Conservation (phyloP, 2,329 filamentous ascomycete genomes). For the Fusarium sp. region DNA sequence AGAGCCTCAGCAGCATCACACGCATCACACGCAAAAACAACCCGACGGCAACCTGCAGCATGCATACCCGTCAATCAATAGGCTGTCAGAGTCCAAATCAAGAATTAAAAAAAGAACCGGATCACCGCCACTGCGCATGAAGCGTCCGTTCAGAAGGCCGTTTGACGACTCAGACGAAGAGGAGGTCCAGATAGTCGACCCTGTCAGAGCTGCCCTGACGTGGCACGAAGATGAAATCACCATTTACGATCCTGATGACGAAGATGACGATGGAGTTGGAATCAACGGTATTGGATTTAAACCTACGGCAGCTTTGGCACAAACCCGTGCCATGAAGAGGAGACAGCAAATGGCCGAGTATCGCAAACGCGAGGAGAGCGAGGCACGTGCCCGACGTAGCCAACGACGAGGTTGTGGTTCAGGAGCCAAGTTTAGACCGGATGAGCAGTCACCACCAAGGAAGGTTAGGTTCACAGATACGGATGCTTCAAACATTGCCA, state of each 20-base stretch:
- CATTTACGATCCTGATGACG: constrained; percentile 73
- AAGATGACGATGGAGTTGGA: constrained; percentile 75
- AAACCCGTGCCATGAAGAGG: constrained; percentile 68
- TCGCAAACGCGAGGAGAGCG: constrained; percentile 70
- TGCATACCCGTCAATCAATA: constrained; percentile 57
- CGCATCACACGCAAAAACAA: constrained; percentile 28
- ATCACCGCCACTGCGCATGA: constrained; percentile 57
- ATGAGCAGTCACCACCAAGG: constrained; percentile 42
- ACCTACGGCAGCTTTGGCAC: constrained; percentile 72
- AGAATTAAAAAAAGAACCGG: constrained; percentile 54
- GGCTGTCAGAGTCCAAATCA: constrained; percentile 56
- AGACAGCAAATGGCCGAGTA: constrained; percentile 74
- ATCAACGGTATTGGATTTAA: constrained; percentile 78
- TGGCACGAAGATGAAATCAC: constrained; percentile 79
- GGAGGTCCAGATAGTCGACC: constrained; percentile 61
- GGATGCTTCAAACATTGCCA: constrained; percentile 52
- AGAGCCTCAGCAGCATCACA: constrained; percentile 13
- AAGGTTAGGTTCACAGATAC: constrained; percentile 59
- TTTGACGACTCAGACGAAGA: constrained; percentile 50
- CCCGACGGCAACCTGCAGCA: constrained; percentile 47
- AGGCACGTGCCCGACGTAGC: constrained; percentile 69
- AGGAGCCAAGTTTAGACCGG: constrained; percentile 44
- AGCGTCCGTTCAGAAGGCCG: constrained; percentile 38
- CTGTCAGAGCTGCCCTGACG: constrained; percentile 70
- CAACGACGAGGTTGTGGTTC: constrained; percentile 61